phyloP scores from a whole-genome alignment of 2,329 filamentous ascomycete species.

The Xylariaceae sp. region DNA sequence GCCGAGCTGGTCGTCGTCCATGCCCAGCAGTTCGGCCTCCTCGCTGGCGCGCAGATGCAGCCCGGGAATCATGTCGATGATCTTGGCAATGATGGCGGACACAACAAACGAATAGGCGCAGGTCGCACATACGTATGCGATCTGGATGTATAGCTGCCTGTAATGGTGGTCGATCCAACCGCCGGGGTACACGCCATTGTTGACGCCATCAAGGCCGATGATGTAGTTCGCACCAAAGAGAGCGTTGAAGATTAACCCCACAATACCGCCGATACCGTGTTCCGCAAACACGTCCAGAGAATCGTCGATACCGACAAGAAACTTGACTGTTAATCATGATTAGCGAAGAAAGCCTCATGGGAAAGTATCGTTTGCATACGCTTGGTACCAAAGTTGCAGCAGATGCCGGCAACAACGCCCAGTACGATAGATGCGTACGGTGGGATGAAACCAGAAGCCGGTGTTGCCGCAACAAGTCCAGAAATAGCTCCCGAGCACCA shows the following conservation, averaged over 20 bases:
- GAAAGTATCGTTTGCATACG: conserved; percentile 21
- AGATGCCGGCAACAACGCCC: conserved; percentile 57
- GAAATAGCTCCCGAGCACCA: conserved; percentile 68
- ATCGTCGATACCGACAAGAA: conserved; percentile 57
- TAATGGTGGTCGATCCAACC: conserved; percentile 73
- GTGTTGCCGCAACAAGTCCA: conserved; percentile 62
- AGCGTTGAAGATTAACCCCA: conserved; percentile 65
- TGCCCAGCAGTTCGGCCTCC: conserved; percentile 76
- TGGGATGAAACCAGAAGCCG: conserved; percentile 60
- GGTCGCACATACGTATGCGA: conserved; percentile 65
- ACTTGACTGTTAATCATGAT: conserved; percentile 39
- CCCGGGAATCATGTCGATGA: conserved; percentile 68
- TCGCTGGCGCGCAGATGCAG: conserved; percentile 73
- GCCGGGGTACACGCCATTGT: conserved; percentile 53
- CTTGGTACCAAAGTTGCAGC: conserved; percentile 63
- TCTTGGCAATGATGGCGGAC: conserved; percentile 64
- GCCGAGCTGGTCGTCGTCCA: conserved; percentile 86
- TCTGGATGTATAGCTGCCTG: conserved; percentile 68
- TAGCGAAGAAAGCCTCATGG: not conserved
- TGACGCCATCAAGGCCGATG: conserved; percentile 70
- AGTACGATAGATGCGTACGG: conserved; percentile 61
- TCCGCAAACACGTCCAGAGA: conserved; percentile 66
- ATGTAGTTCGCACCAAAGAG: conserved; percentile 64
- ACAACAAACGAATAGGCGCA: conserved; percentile 65
- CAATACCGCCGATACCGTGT: conserved; percentile 61